Conservation (phyloP, 495 filamentous ascomycete species). For the Coniosporium apollinis region DNA sequence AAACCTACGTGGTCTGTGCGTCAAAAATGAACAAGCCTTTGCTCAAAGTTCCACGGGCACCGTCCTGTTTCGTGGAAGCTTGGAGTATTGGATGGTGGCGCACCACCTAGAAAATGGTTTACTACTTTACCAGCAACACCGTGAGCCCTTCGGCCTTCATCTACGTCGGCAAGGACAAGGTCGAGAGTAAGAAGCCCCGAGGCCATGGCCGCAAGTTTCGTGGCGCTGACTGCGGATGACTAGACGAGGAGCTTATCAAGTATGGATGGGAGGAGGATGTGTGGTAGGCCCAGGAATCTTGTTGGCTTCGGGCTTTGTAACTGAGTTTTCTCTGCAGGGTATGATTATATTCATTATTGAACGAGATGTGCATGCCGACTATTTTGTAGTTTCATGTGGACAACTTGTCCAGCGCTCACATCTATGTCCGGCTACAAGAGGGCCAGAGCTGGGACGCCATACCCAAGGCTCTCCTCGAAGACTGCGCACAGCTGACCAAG, state of each 20-base stretch:
- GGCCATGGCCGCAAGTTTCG: neutral
- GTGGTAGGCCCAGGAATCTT: constrained; percentile 42
- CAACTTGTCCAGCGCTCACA: constrained; percentile 90
- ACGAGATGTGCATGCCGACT: too few species aligned
- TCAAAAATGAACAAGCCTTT: too few species aligned
- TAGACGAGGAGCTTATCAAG: constrained; percentile 93
- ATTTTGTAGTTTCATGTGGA: constrained; percentile 75
- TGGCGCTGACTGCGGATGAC: constrained; percentile 2
- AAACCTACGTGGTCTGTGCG: too few species aligned
- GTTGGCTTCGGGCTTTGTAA: too few species aligned
- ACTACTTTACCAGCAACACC: constrained; percentile 80
- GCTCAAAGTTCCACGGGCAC: too few species aligned
- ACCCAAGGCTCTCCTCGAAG: constrained; percentile 53
- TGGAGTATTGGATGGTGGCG: too few species aligned
- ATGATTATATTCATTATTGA: too few species aligned
- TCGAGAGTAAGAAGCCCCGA: constrained; percentile 56
- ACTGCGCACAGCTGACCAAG: constrained; percentile 91
- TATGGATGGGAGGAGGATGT: constrained; percentile 88
- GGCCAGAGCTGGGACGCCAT: constrained; percentile 78
- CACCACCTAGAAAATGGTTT: too few species aligned
- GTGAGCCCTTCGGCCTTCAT: constrained; percentile 63
- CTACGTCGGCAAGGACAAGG: constrained; percentile 97
- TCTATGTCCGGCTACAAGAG: constrained; percentile 74
- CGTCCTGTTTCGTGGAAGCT: too few species aligned
- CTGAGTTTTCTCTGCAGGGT: constrained; percentile 9